These are phyloP conservation scores for Aspergillus sergii DNA, from an alignment of 2,329 filamentous ascomycete species.

Conservation along the genomic window DNA sequence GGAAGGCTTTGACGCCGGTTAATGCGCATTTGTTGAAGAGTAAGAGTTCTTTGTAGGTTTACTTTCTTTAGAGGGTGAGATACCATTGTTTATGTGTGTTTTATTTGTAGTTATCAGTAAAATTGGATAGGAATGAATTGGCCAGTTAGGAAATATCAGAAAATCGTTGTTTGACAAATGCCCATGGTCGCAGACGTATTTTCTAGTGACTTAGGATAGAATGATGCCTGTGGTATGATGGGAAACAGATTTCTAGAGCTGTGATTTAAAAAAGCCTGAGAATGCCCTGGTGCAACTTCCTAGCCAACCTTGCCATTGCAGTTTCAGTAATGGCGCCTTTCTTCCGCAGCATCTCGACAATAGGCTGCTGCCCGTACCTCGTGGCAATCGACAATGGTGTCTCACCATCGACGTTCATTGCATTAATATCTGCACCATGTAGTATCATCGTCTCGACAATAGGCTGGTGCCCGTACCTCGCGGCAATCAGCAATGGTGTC, in stretches of 20 bases:
- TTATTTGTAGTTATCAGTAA: rapidly evolving
- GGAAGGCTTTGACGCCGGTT: slow-evolving; percentile 55
- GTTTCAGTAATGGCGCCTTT: no score
- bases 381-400: neutral
- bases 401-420: neutral
- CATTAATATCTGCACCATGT: no score
- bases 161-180: no score
- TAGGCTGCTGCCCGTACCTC: rapidly evolving
- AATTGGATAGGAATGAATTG: neutral
- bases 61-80: neutral
- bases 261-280: no score
- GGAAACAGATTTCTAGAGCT: no score
- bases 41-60: slow-evolving; percentile 16
- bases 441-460: neutral
- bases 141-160: no score
- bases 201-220: no score
- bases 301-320: no score
- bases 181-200: no score
- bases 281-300: no score
- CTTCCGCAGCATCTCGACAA: neutral
- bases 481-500: neutral
- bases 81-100: neutral
- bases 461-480: rapidly evolving
- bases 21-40: slow-evolving; percentile 59
- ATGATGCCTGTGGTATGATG: no score